Evolutionary conservation across 345 rosid genomes (phyloP), one percentile per base, ranked within the genome.

Genomic region (Physaria fendleri): DNA sequence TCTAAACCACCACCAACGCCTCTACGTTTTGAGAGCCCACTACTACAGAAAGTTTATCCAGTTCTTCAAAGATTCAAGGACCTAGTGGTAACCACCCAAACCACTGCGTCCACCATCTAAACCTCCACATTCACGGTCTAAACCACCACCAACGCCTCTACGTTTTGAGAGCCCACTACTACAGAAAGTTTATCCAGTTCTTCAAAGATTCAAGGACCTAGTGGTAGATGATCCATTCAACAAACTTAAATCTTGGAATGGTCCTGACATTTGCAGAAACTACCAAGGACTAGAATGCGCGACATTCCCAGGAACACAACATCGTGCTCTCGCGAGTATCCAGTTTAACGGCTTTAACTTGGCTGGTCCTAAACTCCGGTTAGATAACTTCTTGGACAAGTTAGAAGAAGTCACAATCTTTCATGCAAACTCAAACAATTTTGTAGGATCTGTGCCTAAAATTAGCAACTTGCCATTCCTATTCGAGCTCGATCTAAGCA

Each of bases 401-500:
- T 83, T 88, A 41, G 78, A 79, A 0, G 82, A 75, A 48, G 57
- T 88, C 13, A 82, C 88, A 0, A 77, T 91, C 48, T 91, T 88
- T 68, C 96, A 91, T 16, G 96, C 87, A 17, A 91, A 91, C 65
- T 79, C 95, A 73, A 91, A 91, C 77, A 49, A 56, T 32, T 91
- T 91, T 47, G 11, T 71, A 0, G 98, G 96, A 8, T 27, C 75
- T 4, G 52, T 91, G 34, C 81, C 92, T 1, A 50, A 68, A 5
- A 66, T 91, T 13, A 58, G 79, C 55, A 62, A 77, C 28, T 84
- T 90, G 25, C 65, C 52, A 1, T 90, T 74, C 68, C 81, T 90
- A 43, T 90, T 62, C 71, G 97, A 90, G 83, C 79, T 90, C 25
- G 97, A 90, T 57, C 71, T 87, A 10, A 90, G 94, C 59, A 85